phyloP scores from a whole-genome alignment of 768 basidiomycete species.

The Naganishia vaughanmartiniae region DNA sequence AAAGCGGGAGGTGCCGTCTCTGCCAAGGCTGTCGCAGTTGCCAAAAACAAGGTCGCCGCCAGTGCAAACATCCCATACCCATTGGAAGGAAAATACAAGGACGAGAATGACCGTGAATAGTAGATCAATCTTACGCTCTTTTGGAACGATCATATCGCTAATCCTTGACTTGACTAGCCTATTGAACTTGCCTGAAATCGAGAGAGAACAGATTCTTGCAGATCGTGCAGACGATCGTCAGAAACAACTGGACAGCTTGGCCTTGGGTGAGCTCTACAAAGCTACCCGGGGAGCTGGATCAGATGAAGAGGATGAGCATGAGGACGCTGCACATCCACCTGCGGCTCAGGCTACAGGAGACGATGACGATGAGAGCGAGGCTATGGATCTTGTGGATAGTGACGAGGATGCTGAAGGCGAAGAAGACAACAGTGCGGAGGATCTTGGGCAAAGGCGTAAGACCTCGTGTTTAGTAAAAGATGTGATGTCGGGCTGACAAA shows the following conservation, averaged over 20 bases:
- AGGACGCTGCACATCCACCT: neutral
- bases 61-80: constrained; percentile 62
- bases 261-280: constrained; percentile 29
- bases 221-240: constrained; percentile 77
- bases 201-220: constrained; percentile 81
- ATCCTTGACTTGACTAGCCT: constrained; percentile 59
- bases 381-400: constrained; percentile 45
- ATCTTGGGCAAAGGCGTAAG: constrained; percentile 22
- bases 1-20: constrained; percentile 21
- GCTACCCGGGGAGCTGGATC: constrained; percentile 27
- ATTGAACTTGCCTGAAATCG: constrained; percentile 75
- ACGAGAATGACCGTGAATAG: constrained; percentile 78
- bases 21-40: constrained; percentile 20
- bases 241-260: constrained; percentile 48
- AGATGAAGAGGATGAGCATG: constrained; percentile 16
- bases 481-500: neutral
- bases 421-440: neutral
- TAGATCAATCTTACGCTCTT: constrained; percentile 54
- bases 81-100: constrained; percentile 82
- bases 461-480: neutral
- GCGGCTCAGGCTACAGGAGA: constrained; percentile 11
- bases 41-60: constrained; percentile 14
- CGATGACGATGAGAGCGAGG: constrained; percentile 40
- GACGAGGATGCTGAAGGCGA: constrained; percentile 38
- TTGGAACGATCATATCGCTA: neutral